Conservation (phyloP, 2,329 filamentous ascomycete genomes). For the Fusarium anguioides region DNA sequence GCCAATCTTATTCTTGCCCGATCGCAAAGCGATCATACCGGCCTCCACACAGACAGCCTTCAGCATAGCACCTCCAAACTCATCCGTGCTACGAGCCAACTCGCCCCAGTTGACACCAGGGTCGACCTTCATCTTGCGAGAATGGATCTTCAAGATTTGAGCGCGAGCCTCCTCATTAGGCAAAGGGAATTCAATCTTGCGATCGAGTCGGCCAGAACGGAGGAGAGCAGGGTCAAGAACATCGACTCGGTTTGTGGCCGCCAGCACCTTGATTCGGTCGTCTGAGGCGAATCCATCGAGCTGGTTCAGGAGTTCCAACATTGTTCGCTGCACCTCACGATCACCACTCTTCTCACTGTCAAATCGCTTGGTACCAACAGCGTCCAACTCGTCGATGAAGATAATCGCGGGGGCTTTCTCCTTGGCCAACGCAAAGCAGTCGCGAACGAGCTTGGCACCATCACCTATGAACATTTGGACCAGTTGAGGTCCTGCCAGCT, state of each 20-base stretch:
- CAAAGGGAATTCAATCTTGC: slow-evolving; percentile 98
- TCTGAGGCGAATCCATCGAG: slow-evolving; percentile 97
- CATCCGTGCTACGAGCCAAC: slow-evolving; percentile 94
- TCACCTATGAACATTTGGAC: slow-evolving; percentile 99
- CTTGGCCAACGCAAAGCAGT: slow-evolving; percentile 97
- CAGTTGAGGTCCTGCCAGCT: slow-evolving; percentile 95
- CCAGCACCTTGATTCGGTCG: slow-evolving; percentile 95
- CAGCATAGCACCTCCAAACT: slow-evolving; percentile 96
- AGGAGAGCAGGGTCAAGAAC: slow-evolving; percentile 92
- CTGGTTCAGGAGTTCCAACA: slow-evolving; percentile 98
- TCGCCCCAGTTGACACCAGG: slow-evolving; percentile 95
- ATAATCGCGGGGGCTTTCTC: slow-evolving; percentile 99
- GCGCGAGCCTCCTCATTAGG: slow-evolving; percentile 98
- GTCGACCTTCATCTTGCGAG: slow-evolving; percentile 97
- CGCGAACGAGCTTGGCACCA: slow-evolving; percentile 95
- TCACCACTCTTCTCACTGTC: slow-evolving; percentile 98
- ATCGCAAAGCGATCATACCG: slow-evolving; percentile 96
- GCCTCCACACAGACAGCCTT: slow-evolving; percentile 99
- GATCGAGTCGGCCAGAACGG: slow-evolving; percentile 89
- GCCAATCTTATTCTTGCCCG: slow-evolving; percentile 94
- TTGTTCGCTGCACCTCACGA: slow-evolving; percentile 96
- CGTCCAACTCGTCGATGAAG: slow-evolving; percentile 98
- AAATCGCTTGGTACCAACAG: slow-evolving; percentile 98
- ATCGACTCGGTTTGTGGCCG: slow-evolving; percentile 93
- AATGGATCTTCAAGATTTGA: slow-evolving; percentile 97